Evolutionary conservation across 495 filamentous ascomycete genomes (phyloP), one percentile per base, ranked within the genome.

Genomic region (Wilcoxina mikolae): DNA sequence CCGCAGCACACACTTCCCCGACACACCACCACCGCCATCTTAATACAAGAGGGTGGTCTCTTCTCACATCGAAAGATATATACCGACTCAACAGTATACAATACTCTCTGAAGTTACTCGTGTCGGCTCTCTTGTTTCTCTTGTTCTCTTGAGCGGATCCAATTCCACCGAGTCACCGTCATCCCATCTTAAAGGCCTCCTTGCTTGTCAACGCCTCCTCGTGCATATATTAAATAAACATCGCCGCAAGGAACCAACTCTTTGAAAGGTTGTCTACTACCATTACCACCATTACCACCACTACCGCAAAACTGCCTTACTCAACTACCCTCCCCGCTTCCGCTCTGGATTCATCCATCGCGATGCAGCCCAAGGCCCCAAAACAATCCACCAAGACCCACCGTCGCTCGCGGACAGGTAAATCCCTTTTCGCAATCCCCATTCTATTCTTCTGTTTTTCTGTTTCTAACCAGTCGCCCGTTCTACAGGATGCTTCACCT

Each of bases 381-480:
- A 80, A 83, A 68, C 70, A 73, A 62, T 77, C 80, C 65, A 71
- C 77, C 64, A 89, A 91, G 73, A 85, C 86, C 76, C 90, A 96
- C 69, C 81, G 87, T 65, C 78, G 90, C 60, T 95, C 90, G 60
- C 82, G 90, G 65, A 91, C 87, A 77, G 90, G 90, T 93, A 73
- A 57, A 82, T 75, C 51, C 42, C 22, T 54, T 54, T 4, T 27
- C 24, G 11, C 26, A 15, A 12, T 27, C n/a, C 3, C 24, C 12
- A 27, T 50, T 28, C n/a, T 43, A 68, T 48, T 31, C 25, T 5
- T 49, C 54, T 29, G 43, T 51, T 29, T 69, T 48, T 41, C 18
- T 2, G 47, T 56, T 44, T 51, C 41, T 28, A 27, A 50, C n/a
- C 47, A 12, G n/a, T 27, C n/a, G n/a, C 15, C 20, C n/a, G 22